Evolutionary conservation across 148 eudicot genomes (phyloP), one percentile per base, ranked within the genome.

Genomic region (Polygonum maritimum): DNA sequence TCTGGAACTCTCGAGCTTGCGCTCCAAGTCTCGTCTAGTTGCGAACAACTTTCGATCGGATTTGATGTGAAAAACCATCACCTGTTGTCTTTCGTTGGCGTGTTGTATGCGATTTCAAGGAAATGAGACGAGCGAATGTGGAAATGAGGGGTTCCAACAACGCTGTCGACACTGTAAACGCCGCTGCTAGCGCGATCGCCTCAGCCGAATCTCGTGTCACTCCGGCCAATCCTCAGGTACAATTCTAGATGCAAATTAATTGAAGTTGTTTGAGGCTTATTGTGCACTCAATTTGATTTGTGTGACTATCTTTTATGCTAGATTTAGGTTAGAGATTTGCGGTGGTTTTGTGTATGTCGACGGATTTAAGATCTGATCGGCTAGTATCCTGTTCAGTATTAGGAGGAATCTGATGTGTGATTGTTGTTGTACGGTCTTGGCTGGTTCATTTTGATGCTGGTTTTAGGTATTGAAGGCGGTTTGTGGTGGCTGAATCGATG

Each of bases 101-200:
- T 65, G 48, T 16, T 70, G 22, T 70, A 13, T 73, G 75, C 26
- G 75, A 48, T 26, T 48, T 73, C 22, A 35, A 14, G 18, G 47
- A 77, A 33, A 54, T 71, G 75, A 54, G 69, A 44, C 38, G 69
- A 12, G 39, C 14, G 36, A 77, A 82, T 82, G 87, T 84, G 48
- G 89, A 79, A 77, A 80, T 82, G 85, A 81, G 86, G 76, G 86
- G 87, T 39, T 84, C 80, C 62, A 86, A 85, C 83, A 85, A 80
- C 78, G 81, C 96, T 65, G 63, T 86, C 71, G 96, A 90, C 12
- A 90, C 94, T 39, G 85, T 95, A 22, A 92, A 86, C 91, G 97
- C 97, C 4, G 98, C 98, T 48, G 98, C 98, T 75, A 83, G 85
- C 55, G 96, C 89, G 71, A 95, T 95, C 75, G 90, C 92, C 6